A percentile compares a stretch with the other conserved stretches of the same genome.
These are phyloP conservation scores for Botrytis cinerea DNA, from an alignment of 2,329 filamentous ascomycete species.

Conservation along the genomic window DNA sequence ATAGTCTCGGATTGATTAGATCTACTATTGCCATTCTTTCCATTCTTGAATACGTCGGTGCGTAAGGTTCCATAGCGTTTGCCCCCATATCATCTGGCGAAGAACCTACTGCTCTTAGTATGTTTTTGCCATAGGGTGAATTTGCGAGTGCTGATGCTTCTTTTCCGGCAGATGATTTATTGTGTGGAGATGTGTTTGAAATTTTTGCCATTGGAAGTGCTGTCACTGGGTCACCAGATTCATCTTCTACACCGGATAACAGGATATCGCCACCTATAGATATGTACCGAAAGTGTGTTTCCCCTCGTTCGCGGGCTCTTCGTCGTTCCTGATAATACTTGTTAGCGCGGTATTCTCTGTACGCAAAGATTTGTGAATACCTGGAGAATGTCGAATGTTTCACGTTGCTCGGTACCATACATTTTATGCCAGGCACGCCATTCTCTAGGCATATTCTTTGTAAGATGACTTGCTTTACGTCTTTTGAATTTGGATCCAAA, in stretches of 20 bases:
- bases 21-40: not conserved
- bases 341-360: not conserved
- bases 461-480: not conserved
- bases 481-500: not conserved
- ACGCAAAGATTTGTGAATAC: not conserved
- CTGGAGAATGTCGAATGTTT: not conserved
- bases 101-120: not conserved
- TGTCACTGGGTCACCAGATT: not conserved
- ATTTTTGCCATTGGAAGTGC: not conserved
- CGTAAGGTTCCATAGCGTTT: not conserved
- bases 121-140: not conserved
- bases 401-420: not conserved
- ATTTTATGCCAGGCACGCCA: not conserved
- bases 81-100: not conserved
- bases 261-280: not conserved
- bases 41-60: not conserved
- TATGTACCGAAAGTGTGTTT: not conserved
- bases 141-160: not conserved
- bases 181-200: not conserved
- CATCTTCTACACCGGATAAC: not conserved
- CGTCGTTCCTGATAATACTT: not conserved
- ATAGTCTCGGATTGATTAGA: rapidly evolving
- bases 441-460: not conserved
- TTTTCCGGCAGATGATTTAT: not conserved
- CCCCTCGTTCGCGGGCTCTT: not conserved